Evolutionary conservation across 1,284 basidiomycete species (phyloP).

Genomic region (Apiotrichum domesticum): DNA sequence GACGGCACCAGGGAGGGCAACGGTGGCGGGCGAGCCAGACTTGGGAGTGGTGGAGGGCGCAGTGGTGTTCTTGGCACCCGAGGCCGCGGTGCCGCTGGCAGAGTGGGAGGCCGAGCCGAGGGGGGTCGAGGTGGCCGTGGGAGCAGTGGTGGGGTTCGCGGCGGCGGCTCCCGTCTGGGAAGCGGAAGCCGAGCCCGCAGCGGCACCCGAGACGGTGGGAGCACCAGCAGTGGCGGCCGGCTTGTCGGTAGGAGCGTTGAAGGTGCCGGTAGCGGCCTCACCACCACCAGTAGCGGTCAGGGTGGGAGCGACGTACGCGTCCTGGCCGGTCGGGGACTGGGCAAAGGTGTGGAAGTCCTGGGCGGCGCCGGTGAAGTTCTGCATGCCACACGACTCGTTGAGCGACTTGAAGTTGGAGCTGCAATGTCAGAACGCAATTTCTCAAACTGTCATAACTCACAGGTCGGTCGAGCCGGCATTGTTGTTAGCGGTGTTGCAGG

Average conservation of each 20-base stretch:
- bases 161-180: conserved; percentile 11
- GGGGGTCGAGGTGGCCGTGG: conserved; percentile 3
- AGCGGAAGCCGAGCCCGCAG: conserved; percentile 12
- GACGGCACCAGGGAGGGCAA: conserved; percentile 18
- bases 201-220: conserved; percentile 10
- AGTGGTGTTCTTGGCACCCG: background rate
- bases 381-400: conserved; percentile 34
- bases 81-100: background rate
- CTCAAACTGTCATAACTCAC: background rate
- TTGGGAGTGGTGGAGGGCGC: conserved; percentile 1
- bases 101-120: background rate
- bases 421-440: background rate
- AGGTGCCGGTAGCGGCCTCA: conserved; percentile 35
- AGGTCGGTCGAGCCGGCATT: conserved; percentile 35
- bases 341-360: conserved; percentile 28
- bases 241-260: conserved; percentile 9
- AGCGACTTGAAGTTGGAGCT: conserved; percentile 35
- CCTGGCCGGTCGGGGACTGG: conserved; percentile 24
- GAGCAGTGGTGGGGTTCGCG: conserved; percentile 5
- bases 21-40: conserved; percentile 15
- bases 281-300: conserved; percentile 44
- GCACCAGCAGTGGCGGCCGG: conserved; percentile 7
- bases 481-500: conserved; percentile 45
- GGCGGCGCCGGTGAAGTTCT: conserved; percentile 37
- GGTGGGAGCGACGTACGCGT: conserved; percentile 32